Conservation (phyloP, 306 rosid species). For the Ormosia semicastrata region DNA sequence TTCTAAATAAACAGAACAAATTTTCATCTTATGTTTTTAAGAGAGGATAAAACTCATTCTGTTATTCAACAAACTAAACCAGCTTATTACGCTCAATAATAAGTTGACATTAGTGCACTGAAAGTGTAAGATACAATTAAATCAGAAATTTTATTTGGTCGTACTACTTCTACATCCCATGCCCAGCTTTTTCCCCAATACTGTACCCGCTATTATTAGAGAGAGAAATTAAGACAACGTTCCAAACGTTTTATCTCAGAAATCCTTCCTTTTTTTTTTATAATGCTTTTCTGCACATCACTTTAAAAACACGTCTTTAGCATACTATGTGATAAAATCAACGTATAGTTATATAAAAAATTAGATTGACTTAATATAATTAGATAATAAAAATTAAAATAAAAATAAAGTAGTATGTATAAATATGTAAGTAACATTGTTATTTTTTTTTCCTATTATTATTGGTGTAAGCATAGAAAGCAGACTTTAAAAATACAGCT, state of each 20-base stretch:
- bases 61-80: neutral
- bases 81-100: neutral
- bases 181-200: neutral
- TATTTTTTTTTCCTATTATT: too few species aligned
- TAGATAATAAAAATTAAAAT: too few species aligned
- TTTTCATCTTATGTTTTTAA: neutral
- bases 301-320: too few species aligned
- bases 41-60: neutral
- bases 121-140: neutral
- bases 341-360: too few species aligned
- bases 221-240: neutral
- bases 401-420: too few species aligned
- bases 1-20: neutral
- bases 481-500: too few species aligned
- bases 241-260: neutral
- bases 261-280: neutral
- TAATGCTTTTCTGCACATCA: too few species aligned
- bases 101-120: neutral
- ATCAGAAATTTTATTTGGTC: neutral
- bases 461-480: too few species aligned
- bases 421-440: too few species aligned
- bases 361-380: too few species aligned
- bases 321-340: too few species aligned
- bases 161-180: neutral
- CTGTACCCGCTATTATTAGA: neutral